phyloP scores from a whole-genome alignment of 768 basidiomycete species.

The Podaxis sp. region DNA sequence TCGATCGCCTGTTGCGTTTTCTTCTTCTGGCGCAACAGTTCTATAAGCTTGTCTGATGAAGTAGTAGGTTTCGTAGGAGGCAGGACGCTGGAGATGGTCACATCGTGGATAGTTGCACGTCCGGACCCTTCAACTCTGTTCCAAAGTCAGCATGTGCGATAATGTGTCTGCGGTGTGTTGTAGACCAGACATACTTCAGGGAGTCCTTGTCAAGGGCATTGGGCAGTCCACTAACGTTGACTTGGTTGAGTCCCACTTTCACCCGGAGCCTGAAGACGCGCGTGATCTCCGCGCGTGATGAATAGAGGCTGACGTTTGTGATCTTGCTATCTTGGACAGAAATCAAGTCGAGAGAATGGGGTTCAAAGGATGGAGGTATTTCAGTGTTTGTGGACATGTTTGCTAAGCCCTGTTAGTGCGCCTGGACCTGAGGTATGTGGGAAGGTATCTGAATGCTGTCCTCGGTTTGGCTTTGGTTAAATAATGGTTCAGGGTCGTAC shows the following conservation, averaged over 20 bases:
- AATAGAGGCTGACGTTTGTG: slow-evolving; percentile 38
- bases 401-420: background rate
- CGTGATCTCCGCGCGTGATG: slow-evolving; percentile 41
- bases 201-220: slow-evolving; percentile 37
- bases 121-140: slow-evolving; percentile 46
- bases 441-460: background rate
- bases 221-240: slow-evolving; percentile 39
- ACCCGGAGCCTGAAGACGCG: slow-evolving; percentile 38
- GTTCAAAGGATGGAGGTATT: slow-evolving; percentile 18
- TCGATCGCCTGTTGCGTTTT: slow-evolving; percentile 28
- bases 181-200: slow-evolving; percentile 31
- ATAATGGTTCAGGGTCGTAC: no score
- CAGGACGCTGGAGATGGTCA: slow-evolving; percentile 30
- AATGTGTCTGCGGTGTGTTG: background rate
- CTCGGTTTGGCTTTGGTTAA: background rate
- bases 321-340: slow-evolving; percentile 36
- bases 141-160: slow-evolving; percentile 1
- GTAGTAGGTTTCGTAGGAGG: slow-evolving; percentile 21
- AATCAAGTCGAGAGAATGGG: slow-evolving; percentile 30
- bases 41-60: slow-evolving; percentile 29
- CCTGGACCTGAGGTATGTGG: background rate
- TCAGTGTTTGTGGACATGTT: slow-evolving; percentile 5
- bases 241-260: slow-evolving; percentile 39
- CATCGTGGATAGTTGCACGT: slow-evolving; percentile 45
- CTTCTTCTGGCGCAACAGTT: slow-evolving; percentile 26